These are phyloP conservation scores for Solanum chaucha DNA, from an alignment of 257 asterid genomes.

Conservation along the genomic window DNA sequence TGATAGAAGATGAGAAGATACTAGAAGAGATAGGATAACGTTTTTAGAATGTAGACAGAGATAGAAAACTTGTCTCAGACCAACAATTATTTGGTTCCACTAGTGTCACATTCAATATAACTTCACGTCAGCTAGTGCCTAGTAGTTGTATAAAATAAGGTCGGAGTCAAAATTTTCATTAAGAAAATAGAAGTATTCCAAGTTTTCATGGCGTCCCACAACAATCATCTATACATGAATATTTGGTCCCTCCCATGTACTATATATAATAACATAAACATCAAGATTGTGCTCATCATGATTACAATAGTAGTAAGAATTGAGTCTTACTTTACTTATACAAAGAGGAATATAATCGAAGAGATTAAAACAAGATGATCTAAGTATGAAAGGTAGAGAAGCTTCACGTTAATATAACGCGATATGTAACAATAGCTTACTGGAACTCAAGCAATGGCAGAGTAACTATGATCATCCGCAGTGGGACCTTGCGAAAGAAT, in stretches of 20 bases:
- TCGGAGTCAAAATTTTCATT: too few species aligned
- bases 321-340: not conserved
- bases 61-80: not conserved
- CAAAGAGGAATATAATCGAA: not conserved
- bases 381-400: not conserved
- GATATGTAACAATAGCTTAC: not conserved
- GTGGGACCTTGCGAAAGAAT: constrained; percentile 42
- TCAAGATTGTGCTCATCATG: not conserved
- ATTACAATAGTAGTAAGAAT: not conserved
- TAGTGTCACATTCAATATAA: not conserved
- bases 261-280: not conserved
- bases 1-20: not conserved
- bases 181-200: not conserved
- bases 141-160: too few species aligned
- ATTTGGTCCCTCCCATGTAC: not conserved
- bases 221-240: not conserved
- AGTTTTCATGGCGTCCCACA: not conserved
- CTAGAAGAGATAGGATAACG: not conserved
- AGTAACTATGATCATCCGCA: constrained; percentile 59
- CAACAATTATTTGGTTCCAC: not conserved
- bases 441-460: constrained; percentile 27
- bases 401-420: not conserved
- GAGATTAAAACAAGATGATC: not conserved
- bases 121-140: not conserved
- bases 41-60: not conserved